phyloP scores from a whole-genome alignment of 495 filamentous ascomycete species.

The Penicillium taxi region DNA sequence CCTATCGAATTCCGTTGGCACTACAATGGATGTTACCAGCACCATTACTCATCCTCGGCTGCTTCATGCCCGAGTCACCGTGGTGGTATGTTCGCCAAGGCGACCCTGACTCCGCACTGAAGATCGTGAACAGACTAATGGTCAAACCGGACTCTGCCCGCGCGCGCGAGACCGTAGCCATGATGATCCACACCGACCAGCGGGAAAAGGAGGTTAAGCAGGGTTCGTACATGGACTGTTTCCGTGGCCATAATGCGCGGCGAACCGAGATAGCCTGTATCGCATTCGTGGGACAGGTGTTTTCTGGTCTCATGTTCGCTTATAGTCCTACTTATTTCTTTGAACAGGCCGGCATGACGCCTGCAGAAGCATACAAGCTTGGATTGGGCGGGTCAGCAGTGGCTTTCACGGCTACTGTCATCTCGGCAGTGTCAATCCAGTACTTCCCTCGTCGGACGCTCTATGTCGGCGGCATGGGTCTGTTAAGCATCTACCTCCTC shows the following conservation, averaged over 20 bases:
- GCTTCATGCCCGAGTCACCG: constrained; percentile 54
- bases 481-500: constrained; percentile 49
- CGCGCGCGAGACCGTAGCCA: constrained; percentile 41
- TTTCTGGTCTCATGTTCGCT: constrained; percentile 62
- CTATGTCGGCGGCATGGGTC: constrained; percentile 56
- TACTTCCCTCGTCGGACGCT: constrained; percentile 56
- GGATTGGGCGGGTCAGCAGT: constrained; percentile 48
- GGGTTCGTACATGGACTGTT: constrained; percentile 59
- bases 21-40: constrained; percentile 62
- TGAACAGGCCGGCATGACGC: constrained; percentile 54
- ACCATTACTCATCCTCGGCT: constrained; percentile 46
- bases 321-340: constrained; percentile 69
- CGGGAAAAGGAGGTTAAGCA: constrained; percentile 51
- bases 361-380: constrained; percentile 45
- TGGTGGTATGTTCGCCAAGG: constrained; percentile 58
- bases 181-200: constrained; percentile 55
- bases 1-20: constrained; percentile 52
- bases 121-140: constrained; percentile 33
- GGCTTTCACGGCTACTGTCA: constrained; percentile 48
- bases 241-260: constrained; percentile 58
- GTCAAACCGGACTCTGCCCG: constrained; percentile 42
- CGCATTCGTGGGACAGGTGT: constrained; percentile 65
- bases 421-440: constrained; percentile 45
- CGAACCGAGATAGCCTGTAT: constrained; percentile 66
- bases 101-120: constrained; percentile 37